Evolutionary conservation across 805 yeast species (phyloP).

Genomic region (Kodamaea fukazawae): DNA sequence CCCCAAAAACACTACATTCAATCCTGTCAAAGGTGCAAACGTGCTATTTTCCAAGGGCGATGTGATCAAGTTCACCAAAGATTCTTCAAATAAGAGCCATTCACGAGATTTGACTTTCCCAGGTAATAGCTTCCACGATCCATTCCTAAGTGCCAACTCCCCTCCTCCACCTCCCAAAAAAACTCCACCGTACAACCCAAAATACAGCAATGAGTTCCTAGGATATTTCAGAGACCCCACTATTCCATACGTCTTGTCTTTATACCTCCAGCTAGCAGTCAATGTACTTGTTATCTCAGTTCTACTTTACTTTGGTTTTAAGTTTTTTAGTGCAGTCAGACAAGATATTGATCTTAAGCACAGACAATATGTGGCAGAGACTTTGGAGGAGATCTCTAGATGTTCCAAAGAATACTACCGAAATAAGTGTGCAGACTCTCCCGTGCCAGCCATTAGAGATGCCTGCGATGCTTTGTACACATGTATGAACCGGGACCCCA

Average conservation of each 20-base stretch:
- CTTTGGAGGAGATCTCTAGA: constrained; percentile 57
- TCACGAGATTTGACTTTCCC: too few relatives aligned
- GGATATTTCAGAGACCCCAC: constrained; percentile 35
- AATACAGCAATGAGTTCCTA: not conserved
- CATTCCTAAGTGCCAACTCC: too few relatives aligned
- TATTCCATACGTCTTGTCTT: constrained; percentile 54
- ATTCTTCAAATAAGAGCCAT: too few relatives aligned
- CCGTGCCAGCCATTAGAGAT: constrained; percentile 74
- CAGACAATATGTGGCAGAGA: constrained; percentile 58
- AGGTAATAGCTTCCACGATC: too few relatives aligned
- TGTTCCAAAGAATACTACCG: constrained; percentile 69
- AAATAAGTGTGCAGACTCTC: constrained; percentile 60
- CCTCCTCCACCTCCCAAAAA: too few relatives aligned
- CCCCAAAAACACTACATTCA: constrained; percentile 8
- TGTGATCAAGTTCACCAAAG: not conserved
- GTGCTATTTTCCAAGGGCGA: constrained; percentile 7
- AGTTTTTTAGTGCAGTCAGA: constrained; percentile 55
- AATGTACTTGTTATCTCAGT: constrained; percentile 52
- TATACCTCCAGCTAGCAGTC: constrained; percentile 63
- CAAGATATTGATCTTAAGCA: constrained; percentile 71
- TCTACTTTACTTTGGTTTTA: constrained; percentile 49
- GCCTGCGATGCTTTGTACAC: constrained; percentile 72
- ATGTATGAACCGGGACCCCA: constrained; percentile 82
- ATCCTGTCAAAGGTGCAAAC: constrained; percentile 12
- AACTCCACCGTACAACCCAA: not conserved